These are phyloP conservation scores for Acanthamoeba lenticulata DNA, from an alignment of 208 protist species.

Conservation along the genomic window DNA sequence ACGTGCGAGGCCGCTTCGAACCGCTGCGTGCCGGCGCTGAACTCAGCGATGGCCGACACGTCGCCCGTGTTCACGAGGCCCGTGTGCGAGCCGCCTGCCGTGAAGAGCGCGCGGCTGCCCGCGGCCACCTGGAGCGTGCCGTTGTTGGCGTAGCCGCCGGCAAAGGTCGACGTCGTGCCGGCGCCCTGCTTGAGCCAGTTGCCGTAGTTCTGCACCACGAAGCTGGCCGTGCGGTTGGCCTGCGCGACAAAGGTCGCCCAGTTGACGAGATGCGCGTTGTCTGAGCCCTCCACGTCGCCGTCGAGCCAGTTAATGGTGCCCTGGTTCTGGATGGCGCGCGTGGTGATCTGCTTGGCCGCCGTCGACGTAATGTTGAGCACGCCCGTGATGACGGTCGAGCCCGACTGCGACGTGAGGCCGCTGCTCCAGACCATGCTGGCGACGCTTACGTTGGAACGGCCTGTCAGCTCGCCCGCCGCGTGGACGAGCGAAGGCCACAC, in stretches of 20 bases:
- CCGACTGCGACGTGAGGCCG: not conserved
- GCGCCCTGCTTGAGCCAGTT: slow-evolving; percentile 49
- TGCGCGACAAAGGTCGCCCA: slow-evolving; percentile 3
- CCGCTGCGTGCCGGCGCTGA: slow-evolving; percentile 24
- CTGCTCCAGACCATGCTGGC: not conserved
- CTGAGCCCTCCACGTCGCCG: slow-evolving; percentile 50
- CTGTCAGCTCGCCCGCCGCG: not conserved
- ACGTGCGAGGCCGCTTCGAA: not conserved
- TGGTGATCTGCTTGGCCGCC: slow-evolving; percentile 19
- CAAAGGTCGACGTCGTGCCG: slow-evolving; percentile 29
- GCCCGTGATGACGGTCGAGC: slow-evolving; percentile 47
- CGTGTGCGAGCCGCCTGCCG: slow-evolving; percentile 1
- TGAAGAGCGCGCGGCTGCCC: slow-evolving; percentile 12
- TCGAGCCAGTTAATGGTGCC: slow-evolving; percentile 16
- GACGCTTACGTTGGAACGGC: slow-evolving; percentile 45
- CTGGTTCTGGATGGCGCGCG: slow-evolving; percentile 45
- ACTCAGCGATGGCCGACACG: not conserved
- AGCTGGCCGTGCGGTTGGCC: not conserved
- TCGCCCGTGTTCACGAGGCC: not conserved
- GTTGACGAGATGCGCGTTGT: slow-evolving; percentile 22
- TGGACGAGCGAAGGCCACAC: slow-evolving; percentile 11
- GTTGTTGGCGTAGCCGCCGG: slow-evolving; percentile 62
- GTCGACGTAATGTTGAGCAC: slow-evolving; percentile 32
- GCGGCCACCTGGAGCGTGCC: slow-evolving; percentile 38
- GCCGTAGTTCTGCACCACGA: slow-evolving; percentile 54